Conservation (phyloP, 257 asterid species). For the Gentiana macrophylla region DNA sequence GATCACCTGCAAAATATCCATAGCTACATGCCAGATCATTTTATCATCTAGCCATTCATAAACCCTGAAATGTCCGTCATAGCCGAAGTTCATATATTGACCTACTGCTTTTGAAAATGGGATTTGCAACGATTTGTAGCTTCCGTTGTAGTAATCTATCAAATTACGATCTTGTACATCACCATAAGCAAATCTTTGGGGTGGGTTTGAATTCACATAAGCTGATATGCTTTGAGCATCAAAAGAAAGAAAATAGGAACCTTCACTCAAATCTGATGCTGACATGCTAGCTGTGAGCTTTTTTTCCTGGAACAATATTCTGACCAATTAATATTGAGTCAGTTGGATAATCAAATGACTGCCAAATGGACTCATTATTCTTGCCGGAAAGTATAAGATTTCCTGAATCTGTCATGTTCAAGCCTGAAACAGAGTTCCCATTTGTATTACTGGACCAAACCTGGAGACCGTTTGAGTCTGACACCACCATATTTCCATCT, state of each 20-base stretch:
- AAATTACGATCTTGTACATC: neutral
- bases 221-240: neutral
- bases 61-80: constrained; percentile 19
- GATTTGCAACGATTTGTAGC: neutral
- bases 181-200: constrained; percentile 12
- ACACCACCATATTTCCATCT: constrained; percentile 7
- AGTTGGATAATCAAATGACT: constrained; percentile 15
- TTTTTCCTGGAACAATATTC: neutral
- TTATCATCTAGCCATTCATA: constrained; percentile 1
- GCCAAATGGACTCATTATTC: constrained; percentile 12
- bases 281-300: constrained; percentile 14
- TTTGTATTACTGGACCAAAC: constrained; percentile 13
- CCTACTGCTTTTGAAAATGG: constrained; percentile 10
- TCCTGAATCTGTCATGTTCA: constrained; percentile 12
- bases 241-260: constrained; percentile 1
- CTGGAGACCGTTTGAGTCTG: constrained; percentile 1
- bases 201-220: constrained; percentile 9
- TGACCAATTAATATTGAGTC: constrained; percentile 9
- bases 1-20: neutral
- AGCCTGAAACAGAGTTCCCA: constrained; percentile 9
- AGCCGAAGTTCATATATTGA: constrained; percentile 11
- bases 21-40: neutral
- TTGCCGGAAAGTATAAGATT: constrained; percentile 9
- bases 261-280: constrained; percentile 5
- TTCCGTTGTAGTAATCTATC: constrained; percentile 1